Evolutionary conservation across 345 rosid genomes (phyloP).

Genomic region (Mallotus nudiflorus): DNA sequence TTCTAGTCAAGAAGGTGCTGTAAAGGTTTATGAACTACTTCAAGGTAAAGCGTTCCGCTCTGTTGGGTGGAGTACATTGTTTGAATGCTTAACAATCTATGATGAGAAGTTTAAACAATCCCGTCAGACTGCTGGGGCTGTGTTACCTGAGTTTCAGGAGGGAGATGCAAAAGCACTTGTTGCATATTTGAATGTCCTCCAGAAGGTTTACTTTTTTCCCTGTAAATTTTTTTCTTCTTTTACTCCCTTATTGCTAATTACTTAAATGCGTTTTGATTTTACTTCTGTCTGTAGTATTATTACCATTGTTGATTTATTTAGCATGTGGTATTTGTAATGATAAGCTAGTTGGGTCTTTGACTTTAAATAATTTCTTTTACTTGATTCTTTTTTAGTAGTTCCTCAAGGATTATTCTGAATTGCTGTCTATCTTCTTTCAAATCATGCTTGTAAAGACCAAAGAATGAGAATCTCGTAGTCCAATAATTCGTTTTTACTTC

Average conservation of each 20-base stretch:
- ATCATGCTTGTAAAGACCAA: constrained; percentile 1
- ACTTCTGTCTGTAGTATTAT: constrained; percentile 1
- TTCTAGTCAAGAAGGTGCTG: constrained; percentile 88
- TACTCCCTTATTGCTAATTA: not conserved
- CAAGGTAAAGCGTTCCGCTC: constrained; percentile 84
- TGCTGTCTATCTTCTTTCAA: not conserved
- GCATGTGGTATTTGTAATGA: not conserved
- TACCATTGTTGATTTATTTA: not conserved
- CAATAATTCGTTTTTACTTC: not conserved
- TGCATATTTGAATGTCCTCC: constrained; percentile 93
- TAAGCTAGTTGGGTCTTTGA: not conserved
- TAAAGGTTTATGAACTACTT: constrained; percentile 86
- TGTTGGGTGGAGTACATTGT: constrained; percentile 91
- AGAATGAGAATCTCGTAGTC: not conserved
- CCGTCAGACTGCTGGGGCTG: constrained; percentile 78
- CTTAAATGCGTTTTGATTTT: not conserved
- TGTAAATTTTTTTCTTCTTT: not conserved
- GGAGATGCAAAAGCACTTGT: constrained; percentile 97
- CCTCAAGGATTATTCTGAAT: not conserved
- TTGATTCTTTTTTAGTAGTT: not conserved
- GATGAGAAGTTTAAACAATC: constrained; percentile 91
- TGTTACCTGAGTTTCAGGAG: constrained; percentile 88
- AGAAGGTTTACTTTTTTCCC: constrained; percentile 53
- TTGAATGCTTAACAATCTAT: constrained; percentile 80
- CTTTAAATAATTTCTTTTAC: not conserved